Evolutionary conservation across 208 protist genomes (phyloP).

Genomic region (Trypanosoma mega): DNA sequence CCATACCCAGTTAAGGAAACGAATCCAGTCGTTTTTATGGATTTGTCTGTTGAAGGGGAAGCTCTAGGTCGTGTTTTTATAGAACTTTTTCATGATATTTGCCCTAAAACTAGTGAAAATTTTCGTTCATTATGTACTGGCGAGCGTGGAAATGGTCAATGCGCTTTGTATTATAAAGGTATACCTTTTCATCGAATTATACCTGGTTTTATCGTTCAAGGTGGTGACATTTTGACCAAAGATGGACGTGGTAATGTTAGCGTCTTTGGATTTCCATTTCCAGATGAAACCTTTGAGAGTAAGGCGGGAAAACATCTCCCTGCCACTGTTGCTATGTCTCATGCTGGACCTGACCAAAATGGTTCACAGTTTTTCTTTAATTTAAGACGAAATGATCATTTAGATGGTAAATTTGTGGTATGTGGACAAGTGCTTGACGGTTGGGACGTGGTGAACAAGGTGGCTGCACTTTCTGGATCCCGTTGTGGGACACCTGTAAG

Average conservation of each 20-base stretch:
- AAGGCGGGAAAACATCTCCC: conserved; percentile 88
- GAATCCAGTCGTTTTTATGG: conserved; percentile 86
- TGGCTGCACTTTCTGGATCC: conserved; percentile 62
- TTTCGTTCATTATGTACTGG: conserved; percentile 94
- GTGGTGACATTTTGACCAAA: conserved; percentile 92
- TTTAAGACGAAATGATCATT: conserved; percentile 66
- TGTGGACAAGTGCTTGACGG: conserved; percentile 88
- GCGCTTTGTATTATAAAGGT: conserved; percentile 90
- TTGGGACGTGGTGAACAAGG: conserved; percentile 74
- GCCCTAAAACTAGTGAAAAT: conserved; percentile 94
- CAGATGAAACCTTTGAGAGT: conserved; percentile 93
- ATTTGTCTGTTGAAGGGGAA: conserved; percentile 84
- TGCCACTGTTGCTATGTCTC: conserved; percentile 85
- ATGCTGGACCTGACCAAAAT: conserved; percentile 85
- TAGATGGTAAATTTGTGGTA: conserved; percentile 92
- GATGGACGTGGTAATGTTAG: conserved; percentile 94
- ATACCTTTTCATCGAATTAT: conserved; percentile 96
- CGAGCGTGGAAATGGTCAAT: conserved; percentile 66
- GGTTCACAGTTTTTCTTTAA: conserved; percentile 95
- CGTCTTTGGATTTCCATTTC: conserved; percentile 93
- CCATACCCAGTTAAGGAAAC: conserved; percentile 49
- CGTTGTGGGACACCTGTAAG: conserved; percentile 84
- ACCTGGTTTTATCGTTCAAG: conserved; percentile 93
- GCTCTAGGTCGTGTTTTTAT: conserved; percentile 78
- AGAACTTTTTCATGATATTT: conserved; percentile 91